Conservation (phyloP, 139 green algal species). For the Volvox reticuliferus region DNA sequence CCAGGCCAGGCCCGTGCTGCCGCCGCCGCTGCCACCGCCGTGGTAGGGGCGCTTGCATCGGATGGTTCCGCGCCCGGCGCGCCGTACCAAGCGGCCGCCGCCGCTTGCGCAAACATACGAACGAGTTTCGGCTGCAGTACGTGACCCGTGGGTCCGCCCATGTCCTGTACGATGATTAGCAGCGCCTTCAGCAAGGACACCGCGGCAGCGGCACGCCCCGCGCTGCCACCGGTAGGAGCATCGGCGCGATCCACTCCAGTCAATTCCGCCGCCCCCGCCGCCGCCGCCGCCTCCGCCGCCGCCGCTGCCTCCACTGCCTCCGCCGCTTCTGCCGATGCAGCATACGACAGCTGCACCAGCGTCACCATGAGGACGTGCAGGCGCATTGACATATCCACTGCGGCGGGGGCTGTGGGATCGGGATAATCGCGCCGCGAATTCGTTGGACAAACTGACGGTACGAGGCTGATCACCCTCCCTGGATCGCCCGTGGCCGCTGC, state of each 20-base stretch:
- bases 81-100: slow-evolving; percentile 25
- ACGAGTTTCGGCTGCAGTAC: slow-evolving; percentile 15
- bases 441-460: neutral
- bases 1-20: slow-evolving; percentile 1
- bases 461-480: neutral
- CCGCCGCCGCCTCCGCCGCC: neutral
- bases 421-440: neutral
- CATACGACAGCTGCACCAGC: slow-evolving; percentile 13
- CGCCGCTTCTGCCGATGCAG: neutral
- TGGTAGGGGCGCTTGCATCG: neutral
- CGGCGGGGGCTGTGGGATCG: slow-evolving; percentile 13
- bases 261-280: no score
- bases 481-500: no score
- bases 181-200: neutral
- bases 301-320: neutral
- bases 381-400: slow-evolving; percentile 9
- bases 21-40: neutral
- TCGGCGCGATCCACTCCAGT: no score
- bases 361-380: slow-evolving; percentile 16
- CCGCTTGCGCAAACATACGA: neutral
- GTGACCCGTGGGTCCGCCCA: slow-evolving; percentile 24
- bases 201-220: neutral
- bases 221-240: neutral
- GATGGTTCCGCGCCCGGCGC: neutral
- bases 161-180: slow-evolving; percentile 24